These are phyloP conservation scores for Candida dendrica DNA, from an alignment of 805 yeast species.

Conservation along the genomic window DNA sequence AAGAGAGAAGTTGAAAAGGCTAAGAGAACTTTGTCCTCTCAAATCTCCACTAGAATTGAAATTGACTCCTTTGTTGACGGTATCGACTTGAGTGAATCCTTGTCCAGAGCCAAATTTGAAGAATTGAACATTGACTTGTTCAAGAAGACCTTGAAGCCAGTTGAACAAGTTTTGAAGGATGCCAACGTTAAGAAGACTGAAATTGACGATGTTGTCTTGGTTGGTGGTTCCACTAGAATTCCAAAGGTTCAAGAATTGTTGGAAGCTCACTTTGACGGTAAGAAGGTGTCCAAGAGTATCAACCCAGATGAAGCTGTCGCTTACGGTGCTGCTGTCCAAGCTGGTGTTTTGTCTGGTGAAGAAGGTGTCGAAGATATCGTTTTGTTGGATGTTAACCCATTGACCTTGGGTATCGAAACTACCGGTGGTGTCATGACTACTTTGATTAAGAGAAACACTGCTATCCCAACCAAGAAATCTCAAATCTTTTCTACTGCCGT, in stretches of 20 bases:
- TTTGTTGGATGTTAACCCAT: constrained; percentile 97
- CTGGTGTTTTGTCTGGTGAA: constrained; percentile 97
- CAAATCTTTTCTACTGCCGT: constrained; percentile 97
- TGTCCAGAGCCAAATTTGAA: constrained; percentile 98
- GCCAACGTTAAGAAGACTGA: constrained; percentile 88
- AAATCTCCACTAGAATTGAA: constrained; percentile 95
- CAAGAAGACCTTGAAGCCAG: constrained; percentile 94
- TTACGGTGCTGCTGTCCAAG: constrained; percentile 99
- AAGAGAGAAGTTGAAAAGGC: constrained; percentile 99
- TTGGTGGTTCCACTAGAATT: constrained; percentile 99
- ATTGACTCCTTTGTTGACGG: constrained; percentile 96
- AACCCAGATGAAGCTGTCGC: constrained; percentile 99
- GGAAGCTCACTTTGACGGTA: constrained; percentile 96
- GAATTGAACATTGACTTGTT: constrained; percentile 93
- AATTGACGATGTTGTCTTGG: constrained; percentile 91
- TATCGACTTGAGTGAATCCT: constrained; percentile 93
- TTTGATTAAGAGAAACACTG: constrained; percentile 97
- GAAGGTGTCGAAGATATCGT: constrained; percentile 96
- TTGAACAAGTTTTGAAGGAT: constrained; percentile 91
- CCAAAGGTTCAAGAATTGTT: constrained; percentile 97
- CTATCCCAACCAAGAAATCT: constrained; percentile 97
- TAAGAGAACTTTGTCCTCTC: constrained; percentile 95
- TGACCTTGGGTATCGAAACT: constrained; percentile 97
- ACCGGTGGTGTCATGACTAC: constrained; percentile 99
- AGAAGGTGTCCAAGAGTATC: constrained; percentile 96